Conservation (phyloP, 768 basidiomycete species). For the Arthromyces matolae region DNA sequence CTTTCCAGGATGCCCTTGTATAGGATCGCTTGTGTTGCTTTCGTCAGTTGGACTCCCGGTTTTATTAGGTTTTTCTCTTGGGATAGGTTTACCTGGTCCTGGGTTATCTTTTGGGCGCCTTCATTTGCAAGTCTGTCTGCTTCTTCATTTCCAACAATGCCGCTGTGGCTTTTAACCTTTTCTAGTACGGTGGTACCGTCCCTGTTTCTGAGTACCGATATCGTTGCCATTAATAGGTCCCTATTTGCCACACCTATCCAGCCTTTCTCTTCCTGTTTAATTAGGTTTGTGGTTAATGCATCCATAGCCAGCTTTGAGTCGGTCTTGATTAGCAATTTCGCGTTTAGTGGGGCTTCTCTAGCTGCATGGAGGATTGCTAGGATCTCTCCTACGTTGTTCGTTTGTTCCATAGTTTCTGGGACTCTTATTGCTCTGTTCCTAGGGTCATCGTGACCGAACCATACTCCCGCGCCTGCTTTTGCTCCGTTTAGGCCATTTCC, state of each 20-base stretch:
- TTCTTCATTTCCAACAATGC: slow-evolving; percentile 15
- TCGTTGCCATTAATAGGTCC: slow-evolving; percentile 1
- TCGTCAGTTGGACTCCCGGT: neutral
- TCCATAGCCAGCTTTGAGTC: slow-evolving; percentile 23
- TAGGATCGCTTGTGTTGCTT: neutral
- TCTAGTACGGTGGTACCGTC: slow-evolving; percentile 13
- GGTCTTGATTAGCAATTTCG: slow-evolving; percentile 13
- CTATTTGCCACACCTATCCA: slow-evolving; percentile 19
- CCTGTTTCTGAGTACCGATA: slow-evolving; percentile 10
- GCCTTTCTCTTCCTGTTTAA: slow-evolving; percentile 23
- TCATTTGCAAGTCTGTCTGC: slow-evolving; percentile 18
- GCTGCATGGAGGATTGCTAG: slow-evolving; percentile 12
- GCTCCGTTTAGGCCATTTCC: slow-evolving; percentile 18
- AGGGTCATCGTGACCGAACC: slow-evolving; percentile 10
- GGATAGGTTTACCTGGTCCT: neutral
- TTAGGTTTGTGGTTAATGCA: slow-evolving; percentile 15
- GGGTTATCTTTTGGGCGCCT: slow-evolving; percentile 6
- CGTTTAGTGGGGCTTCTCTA: slow-evolving; percentile 2
- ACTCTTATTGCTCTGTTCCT: slow-evolving; percentile 14
- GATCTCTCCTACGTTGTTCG: slow-evolving; percentile 21
- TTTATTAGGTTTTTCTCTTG: neutral
- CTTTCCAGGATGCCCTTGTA: neutral
- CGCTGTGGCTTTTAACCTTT: slow-evolving; percentile 24
- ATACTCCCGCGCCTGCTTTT: slow-evolving; percentile 12
- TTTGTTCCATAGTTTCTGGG: slow-evolving; percentile 9